These are phyloP conservation scores for Fagopyrum homotropicum DNA, from an alignment of 148 eudicot genomes.

Conservation along the genomic window DNA sequence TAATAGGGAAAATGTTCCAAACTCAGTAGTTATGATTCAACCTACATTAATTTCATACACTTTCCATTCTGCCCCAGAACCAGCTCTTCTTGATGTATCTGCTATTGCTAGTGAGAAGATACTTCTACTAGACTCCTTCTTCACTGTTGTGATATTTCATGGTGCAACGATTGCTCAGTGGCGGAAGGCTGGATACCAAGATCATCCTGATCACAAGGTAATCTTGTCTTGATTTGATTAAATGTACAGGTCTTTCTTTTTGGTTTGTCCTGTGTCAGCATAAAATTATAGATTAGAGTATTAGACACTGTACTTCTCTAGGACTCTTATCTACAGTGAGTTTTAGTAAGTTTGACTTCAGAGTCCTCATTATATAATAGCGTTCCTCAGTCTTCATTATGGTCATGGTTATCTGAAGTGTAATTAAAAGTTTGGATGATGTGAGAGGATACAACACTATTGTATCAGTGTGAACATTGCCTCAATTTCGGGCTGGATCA, in stretches of 20 bases:
- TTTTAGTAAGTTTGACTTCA: not conserved
- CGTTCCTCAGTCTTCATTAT: not conserved
- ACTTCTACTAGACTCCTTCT: constrained; percentile 82
- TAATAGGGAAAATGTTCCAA: constrained; percentile 88
- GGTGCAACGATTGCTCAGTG: constrained; percentile 90
- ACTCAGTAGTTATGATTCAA: constrained; percentile 96
- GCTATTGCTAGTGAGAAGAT: constrained; percentile 79
- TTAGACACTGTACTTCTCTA: not conserved
- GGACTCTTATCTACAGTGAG: not conserved
- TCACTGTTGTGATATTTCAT: constrained; percentile 87
- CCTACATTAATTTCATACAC: constrained; percentile 89
- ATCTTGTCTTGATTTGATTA: constrained; percentile 1
- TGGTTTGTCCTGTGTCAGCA: not conserved
- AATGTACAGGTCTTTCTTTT: not conserved
- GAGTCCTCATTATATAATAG: not conserved
- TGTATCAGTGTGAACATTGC: not conserved
- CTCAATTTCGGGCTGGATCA: not conserved
- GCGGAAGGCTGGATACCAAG: constrained; percentile 93
- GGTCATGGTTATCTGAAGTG: not conserved
- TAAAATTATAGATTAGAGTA: not conserved
- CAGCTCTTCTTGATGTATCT: constrained; percentile 85
- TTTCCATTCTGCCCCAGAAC: constrained; percentile 70
- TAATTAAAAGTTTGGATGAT: not conserved
- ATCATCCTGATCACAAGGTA: constrained; percentile 84
- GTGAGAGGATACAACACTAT: not conserved